Conservation (phyloP, 139 green algal genomes). For the Edaphochlamys debaryana region DNA sequence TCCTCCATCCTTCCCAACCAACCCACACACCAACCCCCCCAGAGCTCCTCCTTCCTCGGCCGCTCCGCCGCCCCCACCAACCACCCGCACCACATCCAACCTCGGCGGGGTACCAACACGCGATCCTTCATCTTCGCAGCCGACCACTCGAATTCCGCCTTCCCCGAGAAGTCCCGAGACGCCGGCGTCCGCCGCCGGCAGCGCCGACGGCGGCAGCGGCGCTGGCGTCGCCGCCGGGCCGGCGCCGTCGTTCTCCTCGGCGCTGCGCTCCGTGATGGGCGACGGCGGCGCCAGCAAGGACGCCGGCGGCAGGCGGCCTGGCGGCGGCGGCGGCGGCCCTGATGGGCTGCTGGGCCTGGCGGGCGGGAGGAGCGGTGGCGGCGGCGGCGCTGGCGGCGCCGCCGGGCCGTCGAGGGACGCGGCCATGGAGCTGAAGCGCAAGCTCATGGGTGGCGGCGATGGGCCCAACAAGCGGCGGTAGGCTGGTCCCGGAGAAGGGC, state of each 20-base stretch:
- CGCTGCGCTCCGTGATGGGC: not conserved
- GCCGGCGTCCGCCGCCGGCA: not conserved
- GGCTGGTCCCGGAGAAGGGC: too few species aligned
- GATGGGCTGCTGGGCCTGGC: constrained; percentile 5
- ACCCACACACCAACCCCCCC: too few species aligned
- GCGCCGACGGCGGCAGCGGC: not conserved
- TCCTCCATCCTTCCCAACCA: too few species aligned
- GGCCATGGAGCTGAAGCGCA: constrained; percentile 26
- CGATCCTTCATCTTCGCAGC: constrained; percentile 34
- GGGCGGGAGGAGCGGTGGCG: not conserved
- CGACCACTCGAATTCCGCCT: constrained; percentile 21
- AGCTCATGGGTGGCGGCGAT: not conserved
- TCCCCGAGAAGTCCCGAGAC: constrained; percentile 30
- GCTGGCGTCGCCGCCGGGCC: not conserved
- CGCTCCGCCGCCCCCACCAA: constrained; percentile 8
- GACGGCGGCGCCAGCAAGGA: not conserved
- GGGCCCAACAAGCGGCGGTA: not conserved
- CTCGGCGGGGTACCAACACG: constrained; percentile 2
- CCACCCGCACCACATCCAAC: constrained; percentile 25
- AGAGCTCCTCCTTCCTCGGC: constrained; percentile 29
- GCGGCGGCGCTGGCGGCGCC: not conserved
- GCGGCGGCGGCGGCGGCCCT: not conserved
- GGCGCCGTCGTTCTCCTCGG: not conserved
- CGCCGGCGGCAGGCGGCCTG: not conserved
- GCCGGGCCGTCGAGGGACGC: not conserved